Conservation (phyloP, 1,139 yeast genomes). For the Pneumocystis oryctolagi region DNA sequence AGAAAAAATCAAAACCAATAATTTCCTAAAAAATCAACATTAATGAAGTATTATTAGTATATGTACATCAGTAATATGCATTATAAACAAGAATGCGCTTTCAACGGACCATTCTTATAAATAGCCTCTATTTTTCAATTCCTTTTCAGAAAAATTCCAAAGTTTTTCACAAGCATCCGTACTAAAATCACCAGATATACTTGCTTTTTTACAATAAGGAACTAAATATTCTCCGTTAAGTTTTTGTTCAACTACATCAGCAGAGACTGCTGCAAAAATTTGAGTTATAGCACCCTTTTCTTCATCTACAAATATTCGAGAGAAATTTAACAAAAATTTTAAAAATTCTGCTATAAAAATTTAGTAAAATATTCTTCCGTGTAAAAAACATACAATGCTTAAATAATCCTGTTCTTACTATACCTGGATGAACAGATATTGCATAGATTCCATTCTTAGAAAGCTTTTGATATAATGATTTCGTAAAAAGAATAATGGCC, state of each 20-base stretch:
- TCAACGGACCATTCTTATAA: not conserved
- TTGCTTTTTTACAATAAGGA: not conserved
- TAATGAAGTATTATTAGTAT: not conserved
- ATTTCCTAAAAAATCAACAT: not conserved
- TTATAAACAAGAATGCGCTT: not conserved
- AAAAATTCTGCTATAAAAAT: not conserved
- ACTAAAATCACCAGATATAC: not conserved
- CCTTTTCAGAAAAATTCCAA: not conserved
- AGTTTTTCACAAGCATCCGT: not conserved
- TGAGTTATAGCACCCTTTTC: constrained; percentile 9
- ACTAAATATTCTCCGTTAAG: constrained; percentile 7
- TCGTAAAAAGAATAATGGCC: constrained; percentile 14
- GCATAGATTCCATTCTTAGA: constrained; percentile 11
- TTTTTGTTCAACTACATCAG: constrained; percentile 1
- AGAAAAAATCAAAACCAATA: not conserved
- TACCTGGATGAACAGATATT: constrained; percentile 16
- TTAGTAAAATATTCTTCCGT: not conserved
- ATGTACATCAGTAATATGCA: not conserved
- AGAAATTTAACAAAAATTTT: not conserved
- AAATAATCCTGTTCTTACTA: constrained; percentile 13
- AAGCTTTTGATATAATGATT: constrained; percentile 10
- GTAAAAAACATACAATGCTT: not conserved
- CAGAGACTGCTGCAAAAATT: constrained; percentile 5
- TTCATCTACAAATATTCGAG: not conserved
- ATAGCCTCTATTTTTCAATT: not conserved